Conservation (phyloP, 2,329 filamentous ascomycete species). For the Claviceps citrina region DNA sequence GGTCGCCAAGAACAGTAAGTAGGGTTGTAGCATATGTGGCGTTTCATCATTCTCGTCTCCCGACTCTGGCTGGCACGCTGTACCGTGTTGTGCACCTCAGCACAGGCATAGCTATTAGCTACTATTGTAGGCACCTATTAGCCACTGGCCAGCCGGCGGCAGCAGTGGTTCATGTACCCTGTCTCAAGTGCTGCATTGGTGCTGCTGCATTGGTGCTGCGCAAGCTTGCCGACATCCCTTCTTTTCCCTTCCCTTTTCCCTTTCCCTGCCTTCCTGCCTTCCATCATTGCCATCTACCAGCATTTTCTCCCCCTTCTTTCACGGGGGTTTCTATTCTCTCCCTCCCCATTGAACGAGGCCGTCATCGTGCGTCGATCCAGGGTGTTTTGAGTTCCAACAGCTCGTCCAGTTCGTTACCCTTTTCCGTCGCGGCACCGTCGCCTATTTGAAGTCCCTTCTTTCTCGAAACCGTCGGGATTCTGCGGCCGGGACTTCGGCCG, state of each 20-base stretch:
- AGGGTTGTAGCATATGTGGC: no score
- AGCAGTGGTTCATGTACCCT: no score
- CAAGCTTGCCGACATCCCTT: background rate
- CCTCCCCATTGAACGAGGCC: constrained; percentile 14
- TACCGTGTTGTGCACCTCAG: no score
- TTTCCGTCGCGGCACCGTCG: background rate
- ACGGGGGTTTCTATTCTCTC: constrained; percentile 8
- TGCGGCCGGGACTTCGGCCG: background rate
- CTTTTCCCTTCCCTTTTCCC: constrained; percentile 5
- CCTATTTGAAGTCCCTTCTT: constrained; percentile 2
- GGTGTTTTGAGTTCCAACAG: constrained; percentile 16
- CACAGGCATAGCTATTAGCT: no score
- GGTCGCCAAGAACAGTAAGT: no score
- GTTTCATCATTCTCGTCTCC: no score
- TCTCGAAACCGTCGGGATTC: background rate
- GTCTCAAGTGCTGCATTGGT: no score
- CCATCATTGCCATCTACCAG: constrained; percentile 10
- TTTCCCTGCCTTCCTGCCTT: constrained; percentile 8
- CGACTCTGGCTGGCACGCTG: no score
- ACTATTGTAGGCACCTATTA: no score
- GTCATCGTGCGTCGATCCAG: constrained; percentile 10
- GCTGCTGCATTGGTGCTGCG: background rate
- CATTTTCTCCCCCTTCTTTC: constrained; percentile 7
- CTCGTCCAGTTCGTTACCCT: constrained; percentile 22
- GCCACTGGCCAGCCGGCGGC: no score